These are phyloP conservation scores for Mortierella sp. DNA, from an alignment of 371 early-diverging fungal species.

Conservation along the genomic window DNA sequence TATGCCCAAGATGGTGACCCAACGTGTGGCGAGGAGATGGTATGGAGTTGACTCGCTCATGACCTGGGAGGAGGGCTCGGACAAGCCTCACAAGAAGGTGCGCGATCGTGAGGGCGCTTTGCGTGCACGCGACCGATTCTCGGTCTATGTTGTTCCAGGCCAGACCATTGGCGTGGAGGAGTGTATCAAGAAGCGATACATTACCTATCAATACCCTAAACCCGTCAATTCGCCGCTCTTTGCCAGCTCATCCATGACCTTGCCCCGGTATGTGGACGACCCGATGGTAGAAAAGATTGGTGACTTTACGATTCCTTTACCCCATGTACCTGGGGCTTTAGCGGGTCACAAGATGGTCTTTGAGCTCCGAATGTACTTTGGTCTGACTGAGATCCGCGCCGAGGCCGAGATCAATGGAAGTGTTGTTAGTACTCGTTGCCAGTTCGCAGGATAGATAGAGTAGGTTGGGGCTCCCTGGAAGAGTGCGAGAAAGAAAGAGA, in stretches of 20 bases:
- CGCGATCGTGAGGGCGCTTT: conserved; percentile 25
- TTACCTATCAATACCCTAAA: conserved; percentile 60
- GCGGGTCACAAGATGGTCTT: conserved; percentile 28
- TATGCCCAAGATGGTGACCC: conserved; percentile 37
- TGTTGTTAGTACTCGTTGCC: conserved; percentile 44
- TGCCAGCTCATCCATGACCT: conserved; percentile 57
- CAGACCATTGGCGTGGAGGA: conserved; percentile 63
- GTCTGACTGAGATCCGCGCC: conserved; percentile 65
- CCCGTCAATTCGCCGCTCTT: conserved; percentile 64
- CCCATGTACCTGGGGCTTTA: conserved; percentile 53
- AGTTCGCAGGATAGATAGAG: conserved; percentile 27
- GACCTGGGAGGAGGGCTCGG: conserved; percentile 59
- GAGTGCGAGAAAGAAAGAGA: background rate
- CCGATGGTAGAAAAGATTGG: conserved; percentile 61
- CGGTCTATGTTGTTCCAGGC: conserved; percentile 65
- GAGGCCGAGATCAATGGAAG: conserved; percentile 65
- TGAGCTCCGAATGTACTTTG: conserved; percentile 65
- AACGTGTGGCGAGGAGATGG: conserved; percentile 57
- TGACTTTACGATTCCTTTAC: conserved; percentile 68
- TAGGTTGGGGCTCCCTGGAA: background rate
- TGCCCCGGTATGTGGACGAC: conserved; percentile 63
- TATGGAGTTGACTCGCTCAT: conserved; percentile 69
- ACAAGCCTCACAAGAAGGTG: conserved; percentile 59
- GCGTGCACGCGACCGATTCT: conserved; percentile 63
- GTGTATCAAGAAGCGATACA: conserved; percentile 61